phyloP scores from a whole-genome alignment of 306 rosid species.

The Gleditsia sinensis region DNA sequence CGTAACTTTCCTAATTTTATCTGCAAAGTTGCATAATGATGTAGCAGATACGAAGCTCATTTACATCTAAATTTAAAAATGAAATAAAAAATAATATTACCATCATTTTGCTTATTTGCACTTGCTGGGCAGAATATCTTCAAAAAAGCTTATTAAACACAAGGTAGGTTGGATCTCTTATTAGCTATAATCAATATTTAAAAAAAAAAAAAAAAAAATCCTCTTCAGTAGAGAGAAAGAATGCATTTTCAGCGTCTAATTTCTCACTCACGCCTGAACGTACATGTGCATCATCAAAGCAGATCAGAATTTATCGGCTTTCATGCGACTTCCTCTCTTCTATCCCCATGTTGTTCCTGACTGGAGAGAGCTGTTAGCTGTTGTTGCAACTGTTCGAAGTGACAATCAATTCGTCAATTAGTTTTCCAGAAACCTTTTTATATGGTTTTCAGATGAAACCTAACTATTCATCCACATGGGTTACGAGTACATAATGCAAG shows the following conservation, averaged over 20 bases:
- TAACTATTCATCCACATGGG: neutral
- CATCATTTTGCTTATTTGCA: slow-evolving; percentile 41
- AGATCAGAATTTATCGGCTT: slow-evolving; percentile 25
- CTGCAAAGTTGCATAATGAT: slow-evolving; percentile 48
- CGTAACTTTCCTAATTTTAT: slow-evolving; percentile 32
- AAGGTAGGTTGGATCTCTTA: slow-evolving; percentile 43
- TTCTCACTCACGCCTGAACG: slow-evolving; percentile 54
- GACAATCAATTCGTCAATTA: slow-evolving; percentile 28
- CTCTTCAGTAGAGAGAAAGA: slow-evolving; percentile 40
- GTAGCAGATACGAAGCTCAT: slow-evolving; percentile 39
- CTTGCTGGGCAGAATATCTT: slow-evolving; percentile 32
- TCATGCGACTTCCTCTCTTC: slow-evolving; percentile 64
- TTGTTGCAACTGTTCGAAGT: slow-evolving; percentile 72
- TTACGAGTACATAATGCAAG: neutral
- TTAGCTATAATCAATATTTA: slow-evolving; percentile 42
- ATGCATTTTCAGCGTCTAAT: slow-evolving; percentile 45
- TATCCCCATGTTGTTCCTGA: slow-evolving; percentile 68
- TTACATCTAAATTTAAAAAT: slow-evolving; percentile 31
- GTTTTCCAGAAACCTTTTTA: slow-evolving; percentile 12
- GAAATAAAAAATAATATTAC: slow-evolving; percentile 20
- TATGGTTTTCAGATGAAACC: neutral
- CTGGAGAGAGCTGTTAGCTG: slow-evolving; percentile 57
- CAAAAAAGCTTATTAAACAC: slow-evolving; percentile 40
- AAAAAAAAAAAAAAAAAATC: slow-evolving; percentile 22
- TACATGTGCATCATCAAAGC: slow-evolving; percentile 46